Evolutionary conservation across 2,329 filamentous ascomycete genomes (phyloP), one percentile per base, ranked within the genome.

Genomic region (Rutstroemia sp.): DNA sequence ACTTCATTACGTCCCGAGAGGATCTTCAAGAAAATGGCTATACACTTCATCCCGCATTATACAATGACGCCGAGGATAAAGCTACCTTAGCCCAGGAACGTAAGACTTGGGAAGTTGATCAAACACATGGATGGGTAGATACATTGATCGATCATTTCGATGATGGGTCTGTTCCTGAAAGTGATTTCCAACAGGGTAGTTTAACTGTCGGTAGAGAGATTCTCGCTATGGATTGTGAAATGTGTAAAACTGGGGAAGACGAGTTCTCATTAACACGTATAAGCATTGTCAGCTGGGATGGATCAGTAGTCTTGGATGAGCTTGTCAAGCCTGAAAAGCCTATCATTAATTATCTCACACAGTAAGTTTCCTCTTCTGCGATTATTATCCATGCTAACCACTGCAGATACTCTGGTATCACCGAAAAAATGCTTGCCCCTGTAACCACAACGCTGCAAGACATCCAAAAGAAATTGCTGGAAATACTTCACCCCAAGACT

Each of bases 271-370:
- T 99, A 45, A 95, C 94, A 1, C 84, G 94, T 56, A 87, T 97
- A 69, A 96, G 91, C 69, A 72, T 97, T 41, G 76, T 99, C 7
- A 77, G 84, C 58, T 99, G 94, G 92, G 83, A 91, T 63, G 92
- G 92, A 49, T 81, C 83, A 37, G 80, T 88, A 9, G 77, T 96
- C 16, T 73, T 97, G 51, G 94, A 99, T 69, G 88, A 95, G 73
- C 81, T 97, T 12, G 94, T 99, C 66, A 95, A 94, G 73, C 94
- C 94, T 0, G 79, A 85, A 46, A 86, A 88, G 63, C 86, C 89
- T n/a, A 92, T 99, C 66, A 86, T 82, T 56, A 88, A 99, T 75
- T 97, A 99, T 69, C 79, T 99, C 42, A 99, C 94, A 1, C 86
- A 80, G 64, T 77, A 67, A 61, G 67, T 63, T 19, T 48, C 21